Evolutionary conservation across 2,329 filamentous ascomycete species (phyloP).

Genomic region (Pochonia chlamydosporia): DNA sequence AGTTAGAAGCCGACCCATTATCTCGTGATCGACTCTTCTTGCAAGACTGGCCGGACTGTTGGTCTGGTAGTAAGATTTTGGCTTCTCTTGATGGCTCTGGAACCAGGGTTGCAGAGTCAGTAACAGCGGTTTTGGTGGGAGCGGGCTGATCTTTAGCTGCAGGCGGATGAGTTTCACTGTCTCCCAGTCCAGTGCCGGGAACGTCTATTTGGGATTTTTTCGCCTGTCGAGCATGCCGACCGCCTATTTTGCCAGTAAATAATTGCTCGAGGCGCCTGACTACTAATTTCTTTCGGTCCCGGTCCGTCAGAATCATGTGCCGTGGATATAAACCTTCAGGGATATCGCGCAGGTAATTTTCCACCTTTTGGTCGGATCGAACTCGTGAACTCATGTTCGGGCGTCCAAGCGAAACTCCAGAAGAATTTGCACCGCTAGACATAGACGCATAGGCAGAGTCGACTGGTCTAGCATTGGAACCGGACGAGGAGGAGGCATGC

Average conservation of each 20-base stretch:
- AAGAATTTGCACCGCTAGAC: constrained; percentile 44
- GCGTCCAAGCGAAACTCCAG: constrained; percentile 31
- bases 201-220: constrained; percentile 14
- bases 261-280: constrained; percentile 73
- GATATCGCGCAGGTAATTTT: constrained; percentile 67
- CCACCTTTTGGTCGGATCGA: constrained; percentile 54
- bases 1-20: constrained; percentile 39
- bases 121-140: constrained; percentile 4
- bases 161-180: constrained; percentile 22
- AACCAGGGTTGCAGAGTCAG: too few species aligned
- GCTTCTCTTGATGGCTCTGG: constrained; percentile 41
- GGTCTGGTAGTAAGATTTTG: constrained; percentile 33
- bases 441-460: constrained; percentile 67
- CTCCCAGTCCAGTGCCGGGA: constrained; percentile 12
- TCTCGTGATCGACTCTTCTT: constrained; percentile 38
- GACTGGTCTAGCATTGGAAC: constrained; percentile 46
- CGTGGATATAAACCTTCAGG: constrained; percentile 62
- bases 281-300: constrained; percentile 69
- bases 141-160: constrained; percentile 28
- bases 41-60: constrained; percentile 18
- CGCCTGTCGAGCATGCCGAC: constrained; percentile 28
- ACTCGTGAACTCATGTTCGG: constrained; percentile 29
- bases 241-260: constrained; percentile 64
- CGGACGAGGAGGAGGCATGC: constrained; percentile 46
- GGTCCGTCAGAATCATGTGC: constrained; percentile 59